Conservation (phyloP, 2,329 filamentous ascomycete genomes). For the Cytospora piceicola region DNA sequence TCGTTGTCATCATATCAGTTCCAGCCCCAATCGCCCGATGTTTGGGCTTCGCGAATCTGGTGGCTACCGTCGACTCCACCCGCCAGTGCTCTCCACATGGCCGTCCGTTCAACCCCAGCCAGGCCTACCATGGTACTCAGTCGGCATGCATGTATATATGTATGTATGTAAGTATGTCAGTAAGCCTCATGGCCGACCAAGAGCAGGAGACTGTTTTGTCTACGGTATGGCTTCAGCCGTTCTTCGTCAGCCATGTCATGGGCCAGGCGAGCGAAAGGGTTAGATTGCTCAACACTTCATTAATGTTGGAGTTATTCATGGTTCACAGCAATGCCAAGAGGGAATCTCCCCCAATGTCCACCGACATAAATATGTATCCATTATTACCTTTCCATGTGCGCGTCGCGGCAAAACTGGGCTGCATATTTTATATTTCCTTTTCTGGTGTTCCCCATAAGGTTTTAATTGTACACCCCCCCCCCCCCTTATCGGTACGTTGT, state of each 20-base stretch:
- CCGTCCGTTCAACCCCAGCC: no score
- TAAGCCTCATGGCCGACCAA: no score
- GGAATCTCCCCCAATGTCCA: neutral
- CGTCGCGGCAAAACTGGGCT: neutral
- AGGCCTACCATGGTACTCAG: no score
- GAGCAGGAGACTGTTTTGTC: no score
- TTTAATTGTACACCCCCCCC: no score
- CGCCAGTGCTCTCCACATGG: neutral
- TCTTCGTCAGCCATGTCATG: neutral
- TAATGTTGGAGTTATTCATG: neutral
- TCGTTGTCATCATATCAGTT: neutral
- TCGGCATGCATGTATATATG: no score
- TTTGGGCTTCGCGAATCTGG: neutral
- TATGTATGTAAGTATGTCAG: no score
- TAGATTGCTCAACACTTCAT: neutral
- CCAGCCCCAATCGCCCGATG: neutral
- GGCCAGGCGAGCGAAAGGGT: neutral
- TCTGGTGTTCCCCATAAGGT: no score
- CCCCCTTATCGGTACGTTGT: no score
- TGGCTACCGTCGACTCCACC: neutral
- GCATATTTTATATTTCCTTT: neutral
- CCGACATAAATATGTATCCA: neutral
- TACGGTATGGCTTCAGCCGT: no score
- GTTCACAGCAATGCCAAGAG: neutral
- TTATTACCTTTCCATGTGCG: neutral